A percentile compares a stretch with the other conserved stretches of the same genome.
phyloP scores from a whole-genome alignment of 2,329 filamentous ascomycete genomes.

The Venturia effusa region DNA sequence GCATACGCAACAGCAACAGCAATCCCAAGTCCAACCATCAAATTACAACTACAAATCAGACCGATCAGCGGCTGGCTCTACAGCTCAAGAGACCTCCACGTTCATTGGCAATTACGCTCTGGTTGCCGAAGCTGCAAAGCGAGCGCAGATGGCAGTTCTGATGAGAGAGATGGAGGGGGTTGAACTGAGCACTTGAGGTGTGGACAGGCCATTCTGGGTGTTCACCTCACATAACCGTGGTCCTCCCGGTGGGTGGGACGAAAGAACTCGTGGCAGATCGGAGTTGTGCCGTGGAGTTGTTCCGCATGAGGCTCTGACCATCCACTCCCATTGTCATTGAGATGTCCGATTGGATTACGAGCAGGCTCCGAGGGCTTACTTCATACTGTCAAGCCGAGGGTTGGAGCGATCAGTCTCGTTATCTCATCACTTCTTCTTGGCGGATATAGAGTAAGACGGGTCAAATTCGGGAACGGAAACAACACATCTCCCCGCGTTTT shows the following conservation, averaged over 20 bases:
- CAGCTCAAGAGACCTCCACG: slow-evolving; percentile 36
- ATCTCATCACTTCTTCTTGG: background rate
- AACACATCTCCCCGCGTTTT: background rate
- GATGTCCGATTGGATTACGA: background rate
- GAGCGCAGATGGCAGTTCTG: slow-evolving; percentile 81
- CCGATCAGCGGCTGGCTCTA: slow-evolving; percentile 23
- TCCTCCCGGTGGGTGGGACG: background rate
- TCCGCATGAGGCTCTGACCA: background rate
- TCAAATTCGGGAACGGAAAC: background rate
- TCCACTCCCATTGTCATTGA: background rate
- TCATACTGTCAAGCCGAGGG: background rate
- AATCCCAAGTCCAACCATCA: slow-evolving; percentile 16
- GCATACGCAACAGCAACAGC: slow-evolving; percentile 19
- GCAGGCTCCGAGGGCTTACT: background rate
- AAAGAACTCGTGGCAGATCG: background rate
- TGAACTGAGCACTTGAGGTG: slow-evolving; percentile 23
- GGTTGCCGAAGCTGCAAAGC: slow-evolving; percentile 83
- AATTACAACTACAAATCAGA: slow-evolving; percentile 20
- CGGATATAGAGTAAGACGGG: background rate
- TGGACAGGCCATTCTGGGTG: background rate
- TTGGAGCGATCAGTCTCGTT: background rate
- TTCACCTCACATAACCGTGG: background rate
- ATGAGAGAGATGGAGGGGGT: slow-evolving; percentile 76
- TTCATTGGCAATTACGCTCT: slow-evolving; percentile 76
- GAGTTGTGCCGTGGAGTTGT: background rate